Base-by-base conservation (phyloP, 148 eudicot species). In the Camellia lanceoleosa region DNA sequence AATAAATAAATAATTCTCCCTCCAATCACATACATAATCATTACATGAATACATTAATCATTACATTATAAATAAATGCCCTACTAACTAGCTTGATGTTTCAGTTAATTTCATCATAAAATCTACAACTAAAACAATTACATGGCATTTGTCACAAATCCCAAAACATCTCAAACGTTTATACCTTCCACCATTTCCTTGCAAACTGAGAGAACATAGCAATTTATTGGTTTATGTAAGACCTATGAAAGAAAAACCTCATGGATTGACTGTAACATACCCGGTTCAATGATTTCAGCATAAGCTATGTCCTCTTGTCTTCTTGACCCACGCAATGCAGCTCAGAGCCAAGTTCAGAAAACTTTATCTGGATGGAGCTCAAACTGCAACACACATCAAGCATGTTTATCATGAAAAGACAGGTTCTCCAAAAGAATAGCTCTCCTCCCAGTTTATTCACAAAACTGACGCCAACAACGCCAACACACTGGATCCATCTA, bases 401-500 rank as follows among this genome's bases (percentile, higher is more conserved):
- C 38, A 51, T 10, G 0, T 71, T 12, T 71, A 71, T 47, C 74
- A 13, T 49, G 30, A 15, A 41, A 66, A 66, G 30, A 23, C 52
- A 30, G 72, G 12, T 23, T 67, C 38, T 52, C 15, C 30, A 38
- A 51, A 65, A 18, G 14, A 42, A 30, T 20, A 3, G 18, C 55
- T 9, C 11, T 44, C 68, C 2, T 14, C 14, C 51, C 47, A 42
- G 9, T 46, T n/a, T 75, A 42, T 14, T 55, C 18, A 6, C 64
- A 9, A 60, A 65, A 15, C 55, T 60, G 75, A 42, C 42, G 63
- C 47, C 54, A 62, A 56, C 74, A 62, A 16, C 38, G 1, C 38
- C 38, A 77, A 2, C 43, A 42, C 82, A 44, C 51, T 18, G 65
- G 65, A 69, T 14, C 51, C 76, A 52, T 70, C 77, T 80, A 86